These are phyloP conservation scores for Neurospora sp. DNA, from an alignment of 495 filamentous ascomycete genomes.

Conservation along the genomic window DNA sequence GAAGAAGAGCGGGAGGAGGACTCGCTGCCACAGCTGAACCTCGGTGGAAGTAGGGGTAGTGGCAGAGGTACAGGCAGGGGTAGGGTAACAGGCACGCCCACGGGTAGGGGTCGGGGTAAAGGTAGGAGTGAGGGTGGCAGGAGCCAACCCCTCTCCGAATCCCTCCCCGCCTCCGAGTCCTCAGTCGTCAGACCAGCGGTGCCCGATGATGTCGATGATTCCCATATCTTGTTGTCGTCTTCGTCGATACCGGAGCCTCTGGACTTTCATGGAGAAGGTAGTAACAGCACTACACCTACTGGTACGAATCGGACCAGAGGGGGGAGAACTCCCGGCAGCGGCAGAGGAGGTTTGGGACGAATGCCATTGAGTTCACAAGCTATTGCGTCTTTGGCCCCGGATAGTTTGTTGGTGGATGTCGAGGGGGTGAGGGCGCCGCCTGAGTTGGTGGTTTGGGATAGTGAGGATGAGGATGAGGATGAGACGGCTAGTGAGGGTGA, in stretches of 20 bases:
- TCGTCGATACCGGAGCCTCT: not conserved
- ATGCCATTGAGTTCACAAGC: not conserved
- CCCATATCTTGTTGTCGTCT: not conserved
- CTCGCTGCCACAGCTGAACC: not conserved
- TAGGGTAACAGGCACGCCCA: too few relatives aligned
- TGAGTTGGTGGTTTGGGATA: constrained; percentile 28
- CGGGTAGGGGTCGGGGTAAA: not conserved
- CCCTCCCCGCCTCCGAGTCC: not conserved
- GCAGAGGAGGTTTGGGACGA: not conserved
- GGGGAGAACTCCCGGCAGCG: not conserved
- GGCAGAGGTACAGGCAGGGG: too few relatives aligned
- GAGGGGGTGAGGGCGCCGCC: constrained; percentile 31
- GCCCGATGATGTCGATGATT: not conserved
- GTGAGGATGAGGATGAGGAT: constrained; percentile 7
- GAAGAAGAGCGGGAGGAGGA: not conserved
- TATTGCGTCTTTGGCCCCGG: not conserved
- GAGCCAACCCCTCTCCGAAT: not conserved
- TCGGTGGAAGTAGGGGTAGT: not conserved
- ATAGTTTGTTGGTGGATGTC: constrained; percentile 35
- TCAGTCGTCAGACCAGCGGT: not conserved
- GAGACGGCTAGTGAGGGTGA: not conserved
- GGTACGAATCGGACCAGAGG: not conserved
- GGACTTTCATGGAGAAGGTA: too few relatives aligned
- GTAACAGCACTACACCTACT: not conserved
- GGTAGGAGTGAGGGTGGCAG: not conserved